Conservation (phyloP, 139 green algal species). For the Haematococcus lacustris region DNA sequence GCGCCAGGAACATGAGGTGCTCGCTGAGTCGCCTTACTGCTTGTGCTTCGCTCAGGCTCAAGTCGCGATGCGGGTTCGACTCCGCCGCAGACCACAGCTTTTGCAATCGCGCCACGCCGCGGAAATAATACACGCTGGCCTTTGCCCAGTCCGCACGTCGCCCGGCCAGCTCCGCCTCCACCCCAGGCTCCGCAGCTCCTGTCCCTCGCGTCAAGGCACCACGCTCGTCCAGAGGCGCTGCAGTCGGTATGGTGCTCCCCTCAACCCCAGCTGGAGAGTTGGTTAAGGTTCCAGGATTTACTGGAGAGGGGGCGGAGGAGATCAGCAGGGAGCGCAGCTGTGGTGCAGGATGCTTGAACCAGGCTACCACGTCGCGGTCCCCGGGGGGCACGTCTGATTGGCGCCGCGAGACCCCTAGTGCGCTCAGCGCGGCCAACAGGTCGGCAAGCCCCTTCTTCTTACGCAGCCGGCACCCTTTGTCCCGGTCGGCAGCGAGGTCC, state of each 20-base stretch:
- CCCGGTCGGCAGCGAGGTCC: constrained; percentile 44
- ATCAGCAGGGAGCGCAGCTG: too few relatives aligned
- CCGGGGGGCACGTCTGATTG: constrained; percentile 50
- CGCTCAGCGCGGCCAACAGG: constrained; percentile 59
- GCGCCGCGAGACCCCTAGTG: constrained; percentile 53
- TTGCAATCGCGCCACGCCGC: constrained; percentile 74
- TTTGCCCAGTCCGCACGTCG: constrained; percentile 43
- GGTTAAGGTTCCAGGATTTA: not conserved
- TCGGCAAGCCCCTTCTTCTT: constrained; percentile 93
- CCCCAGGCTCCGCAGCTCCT: too few relatives aligned
- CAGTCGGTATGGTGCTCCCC: constrained; percentile 3
- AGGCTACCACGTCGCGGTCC: constrained; percentile 26
- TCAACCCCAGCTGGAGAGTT: too few relatives aligned
- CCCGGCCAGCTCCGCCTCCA: too few relatives aligned
- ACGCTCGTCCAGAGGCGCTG: too few relatives aligned
- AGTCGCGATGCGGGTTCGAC: constrained; percentile 60
- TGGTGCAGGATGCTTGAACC: constrained; percentile 58
- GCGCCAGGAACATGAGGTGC: constrained; percentile 68
- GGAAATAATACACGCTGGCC: constrained; percentile 78
- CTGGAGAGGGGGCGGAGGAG: not conserved
- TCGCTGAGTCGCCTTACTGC: constrained; percentile 42
- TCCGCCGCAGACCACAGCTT: constrained; percentile 50
- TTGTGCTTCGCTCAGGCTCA: constrained; percentile 63
- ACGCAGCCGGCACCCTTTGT: constrained; percentile 62
- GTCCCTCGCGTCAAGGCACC: too few relatives aligned